These are phyloP conservation scores for Rhizophagus sp. DNA, from an alignment of 192 early-diverging fungal species.

Conservation along the genomic window DNA sequence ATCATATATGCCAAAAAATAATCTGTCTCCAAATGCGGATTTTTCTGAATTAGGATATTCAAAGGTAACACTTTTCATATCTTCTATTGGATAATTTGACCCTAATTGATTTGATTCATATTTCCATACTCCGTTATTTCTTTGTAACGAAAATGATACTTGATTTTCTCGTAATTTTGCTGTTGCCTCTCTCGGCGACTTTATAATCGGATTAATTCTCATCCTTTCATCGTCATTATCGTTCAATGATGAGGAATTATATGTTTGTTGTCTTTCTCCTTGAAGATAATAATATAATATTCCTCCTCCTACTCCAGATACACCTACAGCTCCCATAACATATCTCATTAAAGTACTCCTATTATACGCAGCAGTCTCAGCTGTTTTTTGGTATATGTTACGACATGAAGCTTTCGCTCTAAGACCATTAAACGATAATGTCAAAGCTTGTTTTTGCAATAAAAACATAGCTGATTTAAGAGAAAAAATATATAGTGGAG, in stretches of 20 bases:
- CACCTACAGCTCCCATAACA: background rate
- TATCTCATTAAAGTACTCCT: background rate
- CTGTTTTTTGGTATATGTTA: background rate
- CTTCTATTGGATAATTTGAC: conserved; percentile 57
- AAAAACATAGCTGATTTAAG: background rate
- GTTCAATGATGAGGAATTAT: background rate
- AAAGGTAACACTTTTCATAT: conserved; percentile 39
- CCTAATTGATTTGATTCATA: conserved; percentile 45
- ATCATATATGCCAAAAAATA: conserved; percentile 56
- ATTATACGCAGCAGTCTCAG: background rate
- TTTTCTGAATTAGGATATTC: background rate
- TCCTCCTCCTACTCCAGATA: background rate
- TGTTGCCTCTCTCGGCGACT: conserved; percentile 11
- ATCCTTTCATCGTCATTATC: background rate
- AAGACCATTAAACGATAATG: background rate
- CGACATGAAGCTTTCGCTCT: too few relatives aligned
- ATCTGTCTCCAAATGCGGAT: conserved; percentile 29
- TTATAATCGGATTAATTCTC: background rate
- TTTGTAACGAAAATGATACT: conserved; percentile 3
- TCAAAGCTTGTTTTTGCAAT: background rate
- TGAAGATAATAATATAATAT: background rate
- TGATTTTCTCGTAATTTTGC: conserved; percentile 26
- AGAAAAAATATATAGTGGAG: too few relatives aligned
- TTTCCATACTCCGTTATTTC: conserved; percentile 16
- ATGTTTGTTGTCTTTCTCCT: background rate